Evolutionary conservation across 345 rosid genomes (phyloP).

Genomic region (Xanthoceras sorbifolium): DNA sequence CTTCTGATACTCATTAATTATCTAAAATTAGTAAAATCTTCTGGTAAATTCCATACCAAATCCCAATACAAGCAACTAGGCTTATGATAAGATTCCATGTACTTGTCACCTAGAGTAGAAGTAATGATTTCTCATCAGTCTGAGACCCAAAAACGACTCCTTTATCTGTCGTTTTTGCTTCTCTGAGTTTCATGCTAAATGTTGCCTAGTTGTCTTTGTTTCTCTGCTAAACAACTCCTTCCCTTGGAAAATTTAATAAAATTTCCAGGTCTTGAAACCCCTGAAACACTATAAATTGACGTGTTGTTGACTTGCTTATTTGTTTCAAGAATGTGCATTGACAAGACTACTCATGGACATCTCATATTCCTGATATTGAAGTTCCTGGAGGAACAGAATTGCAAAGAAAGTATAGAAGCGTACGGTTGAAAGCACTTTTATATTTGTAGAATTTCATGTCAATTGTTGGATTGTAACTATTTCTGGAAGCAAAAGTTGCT

Average conservation of each 20-base stretch:
- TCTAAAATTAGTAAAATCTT: neutral
- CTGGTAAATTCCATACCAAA: neutral
- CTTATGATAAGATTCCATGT: neutral
- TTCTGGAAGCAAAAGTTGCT: neutral
- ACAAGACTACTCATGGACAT: neutral
- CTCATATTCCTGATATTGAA: conserved; percentile 11
- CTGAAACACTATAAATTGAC: neutral
- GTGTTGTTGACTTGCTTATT: neutral
- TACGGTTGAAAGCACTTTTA: neutral
- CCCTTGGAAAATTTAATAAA: neutral
- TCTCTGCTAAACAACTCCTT: neutral
- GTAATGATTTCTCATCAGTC: no score
- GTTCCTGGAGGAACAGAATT: conserved; percentile 1
- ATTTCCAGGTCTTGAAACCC: neutral
- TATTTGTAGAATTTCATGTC: no score
- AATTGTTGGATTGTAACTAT: no score
- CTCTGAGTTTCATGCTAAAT: neutral
- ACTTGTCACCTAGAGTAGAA: neutral
- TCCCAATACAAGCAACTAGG: neutral
- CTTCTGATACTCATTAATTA: no score
- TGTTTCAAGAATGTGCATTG: neutral
- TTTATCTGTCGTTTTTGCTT: neutral
- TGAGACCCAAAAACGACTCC: neutral
- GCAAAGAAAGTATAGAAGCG: conserved; percentile 4
- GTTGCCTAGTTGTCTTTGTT: neutral